phyloP scores from a whole-genome alignment of 495 filamentous ascomycete species.

The Ascobolus immersus region DNA sequence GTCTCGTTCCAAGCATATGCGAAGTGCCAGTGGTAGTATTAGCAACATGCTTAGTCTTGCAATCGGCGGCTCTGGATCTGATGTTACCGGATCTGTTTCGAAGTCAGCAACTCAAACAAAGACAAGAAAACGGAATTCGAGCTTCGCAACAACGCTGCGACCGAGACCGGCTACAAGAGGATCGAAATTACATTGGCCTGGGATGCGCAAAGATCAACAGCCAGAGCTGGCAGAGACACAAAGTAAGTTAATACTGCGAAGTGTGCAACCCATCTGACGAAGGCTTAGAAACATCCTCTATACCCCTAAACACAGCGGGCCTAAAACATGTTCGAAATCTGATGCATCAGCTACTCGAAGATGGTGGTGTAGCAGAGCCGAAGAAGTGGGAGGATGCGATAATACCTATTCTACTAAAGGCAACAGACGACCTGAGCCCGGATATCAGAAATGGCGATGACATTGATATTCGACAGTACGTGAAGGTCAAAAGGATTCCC shows the following conservation, averaged over 20 bases:
- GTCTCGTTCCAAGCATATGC: background rate
- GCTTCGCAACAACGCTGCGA: conserved; percentile 11
- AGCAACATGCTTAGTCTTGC: too few species aligned
- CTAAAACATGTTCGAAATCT: conserved; percentile 68
- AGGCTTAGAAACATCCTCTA: conserved; percentile 43
- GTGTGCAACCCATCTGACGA: too few species aligned
- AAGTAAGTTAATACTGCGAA: too few species aligned
- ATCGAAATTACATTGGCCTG: too few species aligned
- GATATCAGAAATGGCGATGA: conserved; percentile 71
- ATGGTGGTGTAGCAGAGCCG: conserved; percentile 43
- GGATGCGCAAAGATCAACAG: too few species aligned
- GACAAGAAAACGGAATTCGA: conserved; percentile 11
- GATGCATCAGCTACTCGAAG: conserved; percentile 55
- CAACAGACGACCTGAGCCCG: conserved; percentile 84
- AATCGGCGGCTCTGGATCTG: too few species aligned
- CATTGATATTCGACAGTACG: conserved; percentile 95
- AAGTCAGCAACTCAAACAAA: too few species aligned
- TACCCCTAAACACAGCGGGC: conserved; percentile 68
- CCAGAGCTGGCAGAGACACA: too few species aligned
- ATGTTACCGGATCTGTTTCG: too few species aligned
- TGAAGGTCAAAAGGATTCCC: conserved; percentile 89
- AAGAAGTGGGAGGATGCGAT: conserved; percentile 74
- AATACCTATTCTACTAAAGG: conserved; percentile 70
- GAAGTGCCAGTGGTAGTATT: conserved; percentile 4
- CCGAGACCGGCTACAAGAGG: conserved; percentile 14